Evolutionary conservation across 2,329 filamentous ascomycete species (phyloP), one percentile per base, ranked within the genome.

Genomic region (Fusarium sp.): DNA sequence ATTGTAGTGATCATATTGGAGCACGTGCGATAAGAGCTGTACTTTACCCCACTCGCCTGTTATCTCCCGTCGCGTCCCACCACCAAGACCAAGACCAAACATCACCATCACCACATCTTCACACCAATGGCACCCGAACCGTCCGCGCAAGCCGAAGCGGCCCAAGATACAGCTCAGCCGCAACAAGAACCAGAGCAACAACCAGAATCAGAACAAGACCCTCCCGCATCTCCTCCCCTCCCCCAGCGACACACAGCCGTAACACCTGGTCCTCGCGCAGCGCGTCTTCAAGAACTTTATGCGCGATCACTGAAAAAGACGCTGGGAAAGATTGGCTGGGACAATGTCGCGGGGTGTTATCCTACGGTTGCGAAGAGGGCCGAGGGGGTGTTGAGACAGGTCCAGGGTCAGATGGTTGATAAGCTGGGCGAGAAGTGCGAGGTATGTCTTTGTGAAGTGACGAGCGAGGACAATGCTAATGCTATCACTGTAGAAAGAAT

Each of bases 341-440:
- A 85, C 48, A 88, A 87, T 75, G 86, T 91, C 70, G 84, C 84
- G 4, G 81, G 84, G 3, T 91, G 89, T 78, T 91, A 89, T 76
- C 88, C 89, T 42, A 88, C 85, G 21, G 81, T 90, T n/a, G 84
- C 86, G 20, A 75, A 78, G 38, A 79, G 82, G 64, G 83, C 86
- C 21, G 85, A 85, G 24, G 79, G 77, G 10, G 82, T 85, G 37
- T 80, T 91, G 71, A 80, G 80, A 66, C 82, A 84, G 68, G 84
- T 90, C 39, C 88, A 89, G 80, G 77, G 78, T 54, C 85, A 87
- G 74, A 88, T 91, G 85, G 84, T 88, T 13, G 84, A 83, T 16
- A 81, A 86, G 69, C 76, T 91, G 64, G 80, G 82, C 23, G 80
- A 82, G 67, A 83, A 88, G 63, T 89, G 87, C 69, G 80, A 83